A percentile compares a stretch with the other conserved stretches of the same genome.
These are phyloP conservation scores for Mucuna pruriens DNA, from an alignment of 306 rosid species.

Conservation along the genomic window DNA sequence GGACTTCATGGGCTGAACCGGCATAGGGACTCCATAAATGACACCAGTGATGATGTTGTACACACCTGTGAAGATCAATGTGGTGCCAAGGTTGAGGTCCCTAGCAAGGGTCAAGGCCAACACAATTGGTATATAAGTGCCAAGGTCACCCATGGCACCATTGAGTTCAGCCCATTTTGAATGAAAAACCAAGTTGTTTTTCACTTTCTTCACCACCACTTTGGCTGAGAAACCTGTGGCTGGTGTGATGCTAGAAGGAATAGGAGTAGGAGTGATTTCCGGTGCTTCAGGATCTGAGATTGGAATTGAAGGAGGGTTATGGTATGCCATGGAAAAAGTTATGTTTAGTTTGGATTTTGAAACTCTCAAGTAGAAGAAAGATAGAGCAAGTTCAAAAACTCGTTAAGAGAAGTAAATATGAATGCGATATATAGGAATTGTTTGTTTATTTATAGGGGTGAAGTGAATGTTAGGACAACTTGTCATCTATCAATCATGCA, in stretches of 20 bases:
- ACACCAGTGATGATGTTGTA: too few species aligned
- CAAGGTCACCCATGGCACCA: too few species aligned
- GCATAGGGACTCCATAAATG: too few species aligned
- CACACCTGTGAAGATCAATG: too few species aligned
- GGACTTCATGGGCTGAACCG: too few species aligned
- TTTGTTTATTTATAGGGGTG: neutral
- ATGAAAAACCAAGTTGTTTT: too few species aligned
- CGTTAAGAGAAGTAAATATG: neutral
- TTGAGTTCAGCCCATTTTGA: too few species aligned
- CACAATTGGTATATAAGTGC: too few species aligned
- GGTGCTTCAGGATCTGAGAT: constrained; percentile 34
- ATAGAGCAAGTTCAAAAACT: neutral
- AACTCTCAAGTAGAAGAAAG: neutral
- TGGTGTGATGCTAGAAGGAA: neutral
- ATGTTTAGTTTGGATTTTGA: neutral
- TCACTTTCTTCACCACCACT: neutral
- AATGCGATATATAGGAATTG: neutral
- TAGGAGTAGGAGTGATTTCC: neutral
- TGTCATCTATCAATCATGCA: neutral
- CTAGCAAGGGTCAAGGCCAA: too few species aligned
- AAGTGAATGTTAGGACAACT: neutral
- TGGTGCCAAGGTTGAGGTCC: too few species aligned
- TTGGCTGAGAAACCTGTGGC: neutral
- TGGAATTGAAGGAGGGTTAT: constrained; percentile 18
- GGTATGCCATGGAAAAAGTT: constrained; percentile 12